These are phyloP conservation scores for Gossypioides kirkii DNA, from an alignment of 345 rosid species.

Conservation along the genomic window DNA sequence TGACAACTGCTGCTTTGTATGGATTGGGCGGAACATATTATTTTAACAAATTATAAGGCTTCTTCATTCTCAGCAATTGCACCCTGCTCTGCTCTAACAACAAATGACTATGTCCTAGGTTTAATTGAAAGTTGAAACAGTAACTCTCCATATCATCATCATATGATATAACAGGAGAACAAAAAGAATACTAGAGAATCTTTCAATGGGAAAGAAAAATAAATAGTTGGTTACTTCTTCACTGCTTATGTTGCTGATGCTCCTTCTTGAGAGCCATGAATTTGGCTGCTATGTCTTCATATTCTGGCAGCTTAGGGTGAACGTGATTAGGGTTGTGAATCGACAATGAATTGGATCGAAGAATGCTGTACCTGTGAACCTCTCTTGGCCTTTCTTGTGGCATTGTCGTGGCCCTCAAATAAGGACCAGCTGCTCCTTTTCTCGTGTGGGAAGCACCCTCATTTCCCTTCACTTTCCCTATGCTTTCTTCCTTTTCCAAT, in stretches of 20 bases:
- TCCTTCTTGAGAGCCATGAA: slow-evolving; percentile 61
- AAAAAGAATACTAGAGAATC: background rate
- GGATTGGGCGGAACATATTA: background rate
- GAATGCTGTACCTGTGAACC: slow-evolving; percentile 6
- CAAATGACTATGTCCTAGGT: background rate
- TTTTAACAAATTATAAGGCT: background rate
- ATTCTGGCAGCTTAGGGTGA: slow-evolving; percentile 89
- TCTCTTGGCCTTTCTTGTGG: slow-evolving; percentile 40
- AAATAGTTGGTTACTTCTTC: background rate
- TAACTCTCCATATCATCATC: background rate
- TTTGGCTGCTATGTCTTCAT: slow-evolving; percentile 67
- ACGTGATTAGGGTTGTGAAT: slow-evolving; percentile 46
- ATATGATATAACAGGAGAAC: background rate
- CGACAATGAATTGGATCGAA: slow-evolving; percentile 39
- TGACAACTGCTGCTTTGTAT: too few relatives aligned
- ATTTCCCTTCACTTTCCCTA: background rate
- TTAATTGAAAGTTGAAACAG: background rate
- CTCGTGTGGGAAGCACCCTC: background rate
- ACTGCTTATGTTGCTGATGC: slow-evolving; percentile 21
- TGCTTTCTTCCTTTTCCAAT: slow-evolving; percentile 2
- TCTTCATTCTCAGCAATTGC: background rate
- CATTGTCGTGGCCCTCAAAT: slow-evolving; percentile 50
- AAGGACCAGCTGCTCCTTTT: slow-evolving; percentile 23
- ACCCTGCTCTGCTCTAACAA: background rate
- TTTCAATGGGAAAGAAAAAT: background rate